Evolutionary conservation across 768 basidiomycete genomes (phyloP), one percentile per base, ranked within the genome.

Genomic region (Omphalotus guepiniiformis): DNA sequence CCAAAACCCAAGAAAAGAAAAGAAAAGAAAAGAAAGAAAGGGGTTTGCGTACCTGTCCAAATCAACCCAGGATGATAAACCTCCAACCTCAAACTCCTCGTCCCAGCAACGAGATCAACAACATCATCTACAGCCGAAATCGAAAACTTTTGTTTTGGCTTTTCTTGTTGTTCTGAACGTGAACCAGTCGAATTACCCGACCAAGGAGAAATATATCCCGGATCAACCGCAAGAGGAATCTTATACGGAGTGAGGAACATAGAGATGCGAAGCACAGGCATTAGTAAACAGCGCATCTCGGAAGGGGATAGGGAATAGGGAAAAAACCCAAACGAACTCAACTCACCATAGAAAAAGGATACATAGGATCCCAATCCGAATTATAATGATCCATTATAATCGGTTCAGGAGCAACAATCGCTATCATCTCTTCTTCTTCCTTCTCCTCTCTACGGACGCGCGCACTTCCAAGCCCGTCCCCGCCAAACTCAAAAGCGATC

Each of bases 201-300:
- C 77, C 74, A 82, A 6, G 76, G 76, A 9, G 78, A 85, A 12
- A 58, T 59, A 58, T 84, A 82, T 7, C 52, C 62, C 0, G 69
- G 57, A 28, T 75, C 69, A 26, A 75, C 59, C 1, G 80, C 69
- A 7, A 94, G 67, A 8, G 80, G 73, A 28, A 97, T 77, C 61
- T 85, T 88, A 66, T 88, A 93, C 2, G 90, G 82, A 0, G 83
- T 82, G 52, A 98, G 69, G 68, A 96, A 94, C 81, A n/a, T n/a
- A n/a, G n/a, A n/a, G n/a, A n/a, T n/a, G n/a, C n/a, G n/a, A n/a
- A n/a, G n/a, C 93, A 56, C 37, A 43, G 55, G 56, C 26, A 59
- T 26, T 7, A 32, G 22, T 27, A 23, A 28, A 28, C n/a, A n/a
- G n/a, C n/a, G n/a, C n/a, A 27, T 54, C 44, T 21, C 51, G 29